These are phyloP conservation scores for Austroboletus novae-zelandiae DNA, from an alignment of 1,284 basidiomycete species.

Conservation along the genomic window DNA sequence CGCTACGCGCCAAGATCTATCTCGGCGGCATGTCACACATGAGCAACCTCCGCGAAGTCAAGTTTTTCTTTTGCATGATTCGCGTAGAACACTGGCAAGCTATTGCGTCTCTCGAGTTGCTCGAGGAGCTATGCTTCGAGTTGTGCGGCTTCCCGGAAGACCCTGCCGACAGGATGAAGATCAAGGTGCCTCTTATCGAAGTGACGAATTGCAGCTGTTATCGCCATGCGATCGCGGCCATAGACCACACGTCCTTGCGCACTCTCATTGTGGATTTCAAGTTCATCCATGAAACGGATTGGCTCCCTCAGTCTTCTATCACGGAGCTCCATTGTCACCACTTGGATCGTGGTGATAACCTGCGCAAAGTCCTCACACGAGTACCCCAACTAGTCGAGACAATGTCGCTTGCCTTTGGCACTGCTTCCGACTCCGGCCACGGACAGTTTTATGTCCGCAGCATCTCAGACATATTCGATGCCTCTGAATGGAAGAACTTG, in stretches of 20 bases:
- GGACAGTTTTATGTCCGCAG: too few relatives aligned
- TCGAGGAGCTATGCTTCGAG: conserved; percentile 16
- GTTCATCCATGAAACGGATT: background rate
- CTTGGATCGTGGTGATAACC: too few relatives aligned
- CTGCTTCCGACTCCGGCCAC: too few relatives aligned
- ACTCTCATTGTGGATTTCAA: background rate
- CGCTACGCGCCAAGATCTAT: background rate
- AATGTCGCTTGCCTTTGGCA: background rate
- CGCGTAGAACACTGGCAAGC: conserved; percentile 11
- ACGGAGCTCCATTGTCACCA: background rate
- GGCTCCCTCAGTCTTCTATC: conserved; percentile 2
- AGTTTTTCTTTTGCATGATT: conserved; percentile 7
- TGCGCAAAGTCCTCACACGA: background rate
- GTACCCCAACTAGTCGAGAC: background rate
- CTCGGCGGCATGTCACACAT: conserved; percentile 14
- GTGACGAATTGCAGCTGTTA: background rate
- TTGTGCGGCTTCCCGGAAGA: background rate
- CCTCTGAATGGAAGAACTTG: too few relatives aligned
- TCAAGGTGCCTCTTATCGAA: conserved; percentile 2
- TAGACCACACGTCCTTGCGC: conserved; percentile 7
- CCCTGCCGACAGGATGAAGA: background rate
- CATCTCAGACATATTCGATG: too few relatives aligned
- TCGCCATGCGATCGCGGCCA: background rate
- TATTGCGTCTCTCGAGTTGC: conserved; percentile 9
- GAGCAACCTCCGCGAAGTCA: conserved; percentile 15